Percentiles rank a stretch among this genome's conserved stretches.
phyloP scores from a whole-genome alignment of 495 filamentous ascomycete species.

The Xylaria sp. region DNA sequence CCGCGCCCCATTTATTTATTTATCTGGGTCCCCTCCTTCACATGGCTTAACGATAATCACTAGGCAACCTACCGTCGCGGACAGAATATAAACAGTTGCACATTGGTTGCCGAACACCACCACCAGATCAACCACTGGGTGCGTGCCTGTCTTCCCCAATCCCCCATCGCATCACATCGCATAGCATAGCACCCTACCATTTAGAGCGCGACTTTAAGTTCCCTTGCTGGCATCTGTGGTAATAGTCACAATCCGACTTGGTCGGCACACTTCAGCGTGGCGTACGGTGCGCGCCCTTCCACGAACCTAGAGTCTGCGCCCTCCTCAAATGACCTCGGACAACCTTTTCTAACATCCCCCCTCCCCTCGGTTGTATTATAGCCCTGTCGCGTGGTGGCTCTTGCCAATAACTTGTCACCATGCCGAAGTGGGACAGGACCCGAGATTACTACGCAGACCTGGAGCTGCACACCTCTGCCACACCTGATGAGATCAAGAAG shows the following conservation, averaged over 20 bases:
- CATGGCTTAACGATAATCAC: slow-evolving; percentile 14
- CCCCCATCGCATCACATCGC: background rate
- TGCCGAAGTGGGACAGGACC: slow-evolving; percentile 77
- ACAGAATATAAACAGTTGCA: slow-evolving; percentile 11
- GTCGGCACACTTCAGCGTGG: background rate
- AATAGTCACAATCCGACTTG: background rate
- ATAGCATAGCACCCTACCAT: background rate
- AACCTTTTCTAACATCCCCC: background rate
- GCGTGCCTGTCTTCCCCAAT: background rate
- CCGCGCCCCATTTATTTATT: slow-evolving; percentile 10
- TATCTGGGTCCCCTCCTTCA: slow-evolving; percentile 13
- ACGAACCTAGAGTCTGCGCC: background rate
- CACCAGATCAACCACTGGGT: background rate
- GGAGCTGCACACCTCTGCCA: slow-evolving; percentile 67
- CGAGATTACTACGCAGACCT: slow-evolving; percentile 90
- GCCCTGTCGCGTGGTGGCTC: slow-evolving; percentile 20
- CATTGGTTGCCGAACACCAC: background rate
- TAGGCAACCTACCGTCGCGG: slow-evolving; percentile 4
- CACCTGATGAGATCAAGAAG: slow-evolving; percentile 77
- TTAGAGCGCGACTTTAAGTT: too few species aligned
- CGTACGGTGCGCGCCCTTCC: background rate
- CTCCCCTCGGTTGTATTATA: background rate
- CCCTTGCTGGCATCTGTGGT: background rate
- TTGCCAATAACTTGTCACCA: slow-evolving; percentile 48
- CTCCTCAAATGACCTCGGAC: slow-evolving; percentile 9